Evolutionary conservation across 371 early-diverging fungal species (phyloP), one percentile per base, ranked within the genome.

Genomic region (Gilbertella persicaria): DNA sequence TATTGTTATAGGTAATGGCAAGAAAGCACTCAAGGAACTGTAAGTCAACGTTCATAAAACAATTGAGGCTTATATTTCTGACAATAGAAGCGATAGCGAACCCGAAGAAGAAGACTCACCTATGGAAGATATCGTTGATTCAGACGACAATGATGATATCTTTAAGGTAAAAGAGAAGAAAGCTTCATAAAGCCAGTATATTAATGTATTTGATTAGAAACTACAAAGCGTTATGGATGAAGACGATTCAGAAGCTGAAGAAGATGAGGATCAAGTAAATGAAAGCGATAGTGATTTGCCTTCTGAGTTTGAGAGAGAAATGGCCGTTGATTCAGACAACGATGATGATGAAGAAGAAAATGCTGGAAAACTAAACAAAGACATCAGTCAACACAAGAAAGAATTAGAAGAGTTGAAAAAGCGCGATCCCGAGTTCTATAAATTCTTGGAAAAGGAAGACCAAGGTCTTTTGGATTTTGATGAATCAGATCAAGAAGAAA

Each of bases 361-460:
- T 39, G 61, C 38, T 14, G 71, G 70, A 55, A 79, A 75, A 42
- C 61, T 80, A 17, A 79, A 75, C 30, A 71, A 73, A 30, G 84
- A 87, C 43, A 83, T 77, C 38, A 62, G 72, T 5, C 61, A 75
- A 40, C 89, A 92, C 63, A 88, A 88, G 69, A 52, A 79, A 50
- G 79, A 94, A 62, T 66, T 94, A 49, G 90, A 94, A 45, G 61
- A 59, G 5, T 77, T 95, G 62, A 86, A 90, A 58, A 76, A 87
- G 52, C 85, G 82, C 56, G 96, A 97, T 63, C 96, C 96, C 6
- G 86, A 89, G 55, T 95, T 95, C 65, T 93, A 88, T 76, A 75
- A 95, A 64, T 96, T 77, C 67, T 72, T 97, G 71, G 64, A 87
- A 64, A 82, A 94, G 62, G 94, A 96, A 62, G 94, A 94, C 65